These are phyloP conservation scores for Psilocybe tampanensis DNA, from an alignment of 768 basidiomycete genomes.

Conservation along the genomic window DNA sequence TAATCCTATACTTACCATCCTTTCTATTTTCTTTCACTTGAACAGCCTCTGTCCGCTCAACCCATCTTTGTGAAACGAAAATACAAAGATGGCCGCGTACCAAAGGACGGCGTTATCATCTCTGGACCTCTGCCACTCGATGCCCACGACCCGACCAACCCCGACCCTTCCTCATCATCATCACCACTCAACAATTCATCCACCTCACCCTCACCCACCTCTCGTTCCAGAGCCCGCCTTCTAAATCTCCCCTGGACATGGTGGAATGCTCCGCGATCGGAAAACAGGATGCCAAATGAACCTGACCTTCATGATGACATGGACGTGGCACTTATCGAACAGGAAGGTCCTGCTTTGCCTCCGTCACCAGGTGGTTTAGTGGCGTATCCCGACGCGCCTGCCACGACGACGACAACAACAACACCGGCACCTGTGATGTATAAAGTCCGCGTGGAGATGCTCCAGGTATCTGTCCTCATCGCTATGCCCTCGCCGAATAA, in stretches of 20 bases:
- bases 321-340: neutral
- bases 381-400: neutral
- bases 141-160: neutral
- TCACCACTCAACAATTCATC: neutral
- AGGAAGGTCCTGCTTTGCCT: neutral
- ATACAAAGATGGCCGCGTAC: constrained; percentile 22
- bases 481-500: constrained; percentile 51
- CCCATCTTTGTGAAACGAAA: constrained; percentile 36
- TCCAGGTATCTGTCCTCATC: constrained; percentile 59
- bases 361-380: neutral
- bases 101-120: constrained; percentile 16
- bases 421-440: constrained; percentile 3
- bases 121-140: neutral
- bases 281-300: too few species aligned
- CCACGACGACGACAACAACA: neutral
- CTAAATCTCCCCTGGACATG: too few species aligned
- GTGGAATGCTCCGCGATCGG: too few species aligned
- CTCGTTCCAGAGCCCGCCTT: neutral
- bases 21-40: constrained; percentile 8
- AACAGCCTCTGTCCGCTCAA: constrained; percentile 41
- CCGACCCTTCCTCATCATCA: neutral
- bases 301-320: neutral
- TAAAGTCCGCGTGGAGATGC: constrained; percentile 34
- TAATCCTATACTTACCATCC: constrained; percentile 9
- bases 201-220: neutral